These are phyloP conservation scores for Annulohypoxylon truncatum DNA, from an alignment of 2,329 filamentous ascomycete genomes.

Conservation along the genomic window DNA sequence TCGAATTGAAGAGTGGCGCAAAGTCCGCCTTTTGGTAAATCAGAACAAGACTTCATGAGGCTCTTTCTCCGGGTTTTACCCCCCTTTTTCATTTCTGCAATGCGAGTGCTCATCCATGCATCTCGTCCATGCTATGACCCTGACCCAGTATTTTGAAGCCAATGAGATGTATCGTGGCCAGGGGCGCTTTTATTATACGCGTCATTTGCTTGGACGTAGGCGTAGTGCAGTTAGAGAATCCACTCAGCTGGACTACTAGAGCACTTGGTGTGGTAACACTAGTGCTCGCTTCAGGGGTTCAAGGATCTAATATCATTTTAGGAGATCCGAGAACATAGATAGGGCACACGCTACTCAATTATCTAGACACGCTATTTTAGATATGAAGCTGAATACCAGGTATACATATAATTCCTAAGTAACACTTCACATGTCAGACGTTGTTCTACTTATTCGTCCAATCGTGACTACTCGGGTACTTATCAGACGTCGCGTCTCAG, in stretches of 20 bases:
- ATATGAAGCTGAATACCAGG: no score
- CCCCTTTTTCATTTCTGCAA: neutral
- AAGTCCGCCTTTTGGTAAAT: neutral
- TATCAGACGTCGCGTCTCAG: no score
- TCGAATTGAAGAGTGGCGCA: neutral
- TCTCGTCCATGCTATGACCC: neutral
- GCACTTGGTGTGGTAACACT: constrained; percentile 22
- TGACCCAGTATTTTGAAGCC: neutral
- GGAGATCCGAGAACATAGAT: neutral
- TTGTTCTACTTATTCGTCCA: no score
- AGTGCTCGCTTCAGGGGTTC: constrained; percentile 12
- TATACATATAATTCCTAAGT: no score
- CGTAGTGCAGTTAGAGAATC: constrained; percentile 5
- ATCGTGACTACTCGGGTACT: no score
- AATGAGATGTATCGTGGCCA: constrained; percentile 2
- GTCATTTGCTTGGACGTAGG: neutral
- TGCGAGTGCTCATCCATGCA: neutral
- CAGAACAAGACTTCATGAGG: neutral
- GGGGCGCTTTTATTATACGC: neutral
- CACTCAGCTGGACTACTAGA: constrained; percentile 10
- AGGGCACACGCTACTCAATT: no score
- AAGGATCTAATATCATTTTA: constrained; percentile 5
- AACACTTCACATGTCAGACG: no score
- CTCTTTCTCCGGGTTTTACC: neutral
- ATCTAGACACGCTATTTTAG: no score